Evolutionary conservation across 257 asterid species (phyloP).

Genomic region (Prunella vulgaris): DNA sequence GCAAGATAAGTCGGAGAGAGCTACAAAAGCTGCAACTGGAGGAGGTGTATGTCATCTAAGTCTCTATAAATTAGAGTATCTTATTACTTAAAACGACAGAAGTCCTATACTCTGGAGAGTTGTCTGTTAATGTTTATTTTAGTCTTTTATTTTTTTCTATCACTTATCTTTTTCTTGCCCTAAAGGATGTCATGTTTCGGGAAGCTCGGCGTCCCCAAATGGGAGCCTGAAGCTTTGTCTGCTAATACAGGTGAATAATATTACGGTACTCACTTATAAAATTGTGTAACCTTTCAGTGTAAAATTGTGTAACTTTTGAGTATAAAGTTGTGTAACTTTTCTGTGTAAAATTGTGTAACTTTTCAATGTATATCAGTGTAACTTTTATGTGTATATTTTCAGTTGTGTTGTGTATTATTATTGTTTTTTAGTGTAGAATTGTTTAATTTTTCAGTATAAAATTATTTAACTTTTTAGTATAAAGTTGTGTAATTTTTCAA

Average conservation of each 20-base stretch:
- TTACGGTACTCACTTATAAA: constrained; percentile 40
- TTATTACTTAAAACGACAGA: neutral
- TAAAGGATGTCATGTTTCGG: constrained; percentile 78
- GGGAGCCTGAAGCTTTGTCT: constrained; percentile 78
- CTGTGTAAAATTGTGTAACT: too few species aligned
- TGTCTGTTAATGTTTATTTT: neutral
- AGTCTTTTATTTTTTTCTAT: too few species aligned
- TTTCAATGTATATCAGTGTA: too few species aligned
- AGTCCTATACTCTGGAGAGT: neutral
- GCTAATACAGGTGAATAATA: constrained; percentile 84
- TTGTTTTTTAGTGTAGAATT: too few species aligned
- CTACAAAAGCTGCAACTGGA: constrained; percentile 84
- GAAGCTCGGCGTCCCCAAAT: constrained; percentile 62
- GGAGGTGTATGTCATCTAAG: constrained; percentile 62
- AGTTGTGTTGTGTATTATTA: too few species aligned
- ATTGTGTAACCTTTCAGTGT: too few species aligned
- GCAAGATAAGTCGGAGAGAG: constrained; percentile 92
- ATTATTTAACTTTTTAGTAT: too few species aligned
- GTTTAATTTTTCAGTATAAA: too few species aligned
- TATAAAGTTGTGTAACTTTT: too few species aligned
- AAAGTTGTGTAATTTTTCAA: too few species aligned
- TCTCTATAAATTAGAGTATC: neutral
- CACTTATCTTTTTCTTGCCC: neutral
- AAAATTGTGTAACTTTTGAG: too few species aligned
- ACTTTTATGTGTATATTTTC: too few species aligned